Evolutionary conservation across 306 rosid species (phyloP), one percentile per base, ranked within the genome.

Genomic region (Elaeagnus macrophylla): DNA sequence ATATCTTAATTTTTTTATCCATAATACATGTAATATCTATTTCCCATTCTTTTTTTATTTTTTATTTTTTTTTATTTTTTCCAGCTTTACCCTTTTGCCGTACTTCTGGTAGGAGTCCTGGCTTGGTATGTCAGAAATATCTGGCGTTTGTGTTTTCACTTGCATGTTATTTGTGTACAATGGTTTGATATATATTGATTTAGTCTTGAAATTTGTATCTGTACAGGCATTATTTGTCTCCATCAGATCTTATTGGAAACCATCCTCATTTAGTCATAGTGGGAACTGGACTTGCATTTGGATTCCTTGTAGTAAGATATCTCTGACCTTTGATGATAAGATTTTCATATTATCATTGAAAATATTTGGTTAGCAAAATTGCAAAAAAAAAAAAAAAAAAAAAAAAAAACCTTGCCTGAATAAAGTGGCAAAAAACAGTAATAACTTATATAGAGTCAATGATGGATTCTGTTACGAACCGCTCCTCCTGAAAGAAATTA

Each of bases 251-350:
- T 56, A 53, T 84, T 18, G 69, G 59, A 48, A 79, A 69, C 47
- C 84, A 84, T 73, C 96, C 89, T 63, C 94, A 87, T 80, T 75
- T 93, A 68, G 86, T 82, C 48, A 38, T 87, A 7, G 36, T 77
- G 67, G 99, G 96, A 79, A 83, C 86, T 6, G 95, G 95, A 57
- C 96, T 87, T 62, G 86, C 89, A 56, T 91, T 87, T 51, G 96
- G 96, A 53, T 93, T 66, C 63, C 81, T 93, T 58, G 99, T 93
- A 89, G 96, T 87, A 69, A 75, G 79, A 62, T 47, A 57, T 37
- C 52, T 43, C 0, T 64, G 52, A 59, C 47, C 62, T 25, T 25
- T 25, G n/a, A 25, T 25, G 32, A 25, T 5, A 25, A 25, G 32
- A 25, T 55, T 54, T 25, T 68, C 43, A 54, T 18, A 52, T 13